Evolutionary conservation across 441 rosid genomes (phyloP).

Genomic region (Mallotus japonicus): DNA sequence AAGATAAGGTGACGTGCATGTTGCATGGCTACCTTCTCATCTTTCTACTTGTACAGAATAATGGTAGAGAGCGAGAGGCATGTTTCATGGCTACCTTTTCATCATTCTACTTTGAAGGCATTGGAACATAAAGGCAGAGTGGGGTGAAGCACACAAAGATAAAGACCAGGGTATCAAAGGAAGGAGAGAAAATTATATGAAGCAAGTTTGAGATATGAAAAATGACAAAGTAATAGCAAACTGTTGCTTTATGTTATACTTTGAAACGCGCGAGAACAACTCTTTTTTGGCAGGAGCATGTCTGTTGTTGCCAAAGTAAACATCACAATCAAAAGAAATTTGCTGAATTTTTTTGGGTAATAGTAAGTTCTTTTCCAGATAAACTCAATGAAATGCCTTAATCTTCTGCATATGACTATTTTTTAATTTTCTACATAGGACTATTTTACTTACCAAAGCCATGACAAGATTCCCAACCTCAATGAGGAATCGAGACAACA

Average conservation of each 20-base stretch:
- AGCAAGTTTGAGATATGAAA: too few species aligned
- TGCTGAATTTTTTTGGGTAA: background rate
- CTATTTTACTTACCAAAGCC: conserved; percentile 76
- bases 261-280: background rate
- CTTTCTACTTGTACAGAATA: background rate
- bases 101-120: too few species aligned
- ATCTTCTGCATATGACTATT: background rate
- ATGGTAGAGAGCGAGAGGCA: background rate
- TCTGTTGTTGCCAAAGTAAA: background rate
- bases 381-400: conserved; percentile 3
- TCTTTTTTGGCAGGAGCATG: background rate
- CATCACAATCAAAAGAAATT: background rate
- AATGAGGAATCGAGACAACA: too few species aligned
- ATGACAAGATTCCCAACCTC: conserved; percentile 94
- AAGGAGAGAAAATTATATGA: too few species aligned
- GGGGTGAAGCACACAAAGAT: too few species aligned
- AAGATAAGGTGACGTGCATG: background rate
- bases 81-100: too few species aligned
- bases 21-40: background rate
- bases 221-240: too few species aligned
- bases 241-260: too few species aligned
- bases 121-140: too few species aligned
- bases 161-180: too few species aligned
- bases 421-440: conserved; percentile 4
- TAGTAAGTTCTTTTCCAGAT: background rate